These are phyloP conservation scores for Monosporascus sp. DNA, from an alignment of 2,329 filamentous ascomycete species.

Conservation along the genomic window DNA sequence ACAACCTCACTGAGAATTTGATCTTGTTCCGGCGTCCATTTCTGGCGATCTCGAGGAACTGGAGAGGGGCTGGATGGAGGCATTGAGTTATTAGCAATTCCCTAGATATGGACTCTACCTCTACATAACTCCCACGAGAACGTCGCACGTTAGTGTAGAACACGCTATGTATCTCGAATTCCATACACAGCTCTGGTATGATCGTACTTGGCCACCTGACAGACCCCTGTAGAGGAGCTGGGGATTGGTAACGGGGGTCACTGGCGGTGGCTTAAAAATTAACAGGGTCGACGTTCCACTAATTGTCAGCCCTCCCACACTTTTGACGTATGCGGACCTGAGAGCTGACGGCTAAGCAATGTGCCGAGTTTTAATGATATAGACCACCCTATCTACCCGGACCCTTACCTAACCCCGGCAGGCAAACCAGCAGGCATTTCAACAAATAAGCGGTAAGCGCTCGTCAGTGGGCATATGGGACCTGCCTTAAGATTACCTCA, in stretches of 20 bases:
- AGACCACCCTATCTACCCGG: too few relatives aligned
- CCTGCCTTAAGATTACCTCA: too few relatives aligned
- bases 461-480: too few relatives aligned
- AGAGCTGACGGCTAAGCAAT: neutral
- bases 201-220: too few relatives aligned
- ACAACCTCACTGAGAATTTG: neutral
- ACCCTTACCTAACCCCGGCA: too few relatives aligned
- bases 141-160: neutral
- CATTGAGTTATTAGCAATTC: neutral
- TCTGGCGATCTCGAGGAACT: neutral
- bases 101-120: neutral
- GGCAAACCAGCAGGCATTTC: too few relatives aligned
- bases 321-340: neutral
- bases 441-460: too few relatives aligned
- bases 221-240: neutral
- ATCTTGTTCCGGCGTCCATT: slow-evolving; percentile 1
- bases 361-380: neutral
- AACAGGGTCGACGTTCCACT: neutral
- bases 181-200: neutral
- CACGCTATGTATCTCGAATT: neutral
- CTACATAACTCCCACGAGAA: neutral
- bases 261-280: neutral
- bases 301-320: neutral
- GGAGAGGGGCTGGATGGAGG: neutral
- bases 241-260: neutral